Evolutionary conservation across 140 eudicot genomes (phyloP).

Genomic region (Senecio squalidus): DNA sequence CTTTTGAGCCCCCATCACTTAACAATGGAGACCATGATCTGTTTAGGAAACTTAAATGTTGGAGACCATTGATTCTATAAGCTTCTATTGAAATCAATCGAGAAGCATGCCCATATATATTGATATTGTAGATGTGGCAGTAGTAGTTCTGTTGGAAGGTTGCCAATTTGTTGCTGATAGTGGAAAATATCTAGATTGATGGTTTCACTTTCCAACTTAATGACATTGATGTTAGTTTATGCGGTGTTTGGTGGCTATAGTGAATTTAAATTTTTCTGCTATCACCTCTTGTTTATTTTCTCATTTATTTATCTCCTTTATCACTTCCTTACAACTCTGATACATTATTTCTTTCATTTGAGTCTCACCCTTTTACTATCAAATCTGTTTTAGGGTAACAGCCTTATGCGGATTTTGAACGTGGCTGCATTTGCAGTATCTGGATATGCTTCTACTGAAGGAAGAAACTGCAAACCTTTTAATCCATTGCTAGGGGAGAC

Average conservation of each 20-base stretch:
- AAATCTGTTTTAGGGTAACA: constrained; percentile 66
- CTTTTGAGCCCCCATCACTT: not conserved
- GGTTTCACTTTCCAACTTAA: not conserved
- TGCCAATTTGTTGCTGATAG: not conserved
- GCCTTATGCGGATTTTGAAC: constrained; percentile 96
- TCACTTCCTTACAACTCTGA: constrained; percentile 14
- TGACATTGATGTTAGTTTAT: not conserved
- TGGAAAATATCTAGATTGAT: no score
- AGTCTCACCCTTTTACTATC: constrained; percentile 23
- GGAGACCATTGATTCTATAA: not conserved
- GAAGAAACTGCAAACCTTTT: constrained; percentile 91
- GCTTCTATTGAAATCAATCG: not conserved
- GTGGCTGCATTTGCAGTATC: constrained; percentile 99
- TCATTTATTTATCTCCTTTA: not conserved
- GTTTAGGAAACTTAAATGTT: not conserved
- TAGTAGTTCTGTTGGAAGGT: no score
- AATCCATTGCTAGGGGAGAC: constrained; percentile 97
- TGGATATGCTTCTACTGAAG: constrained; percentile 95
- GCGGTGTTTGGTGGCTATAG: not conserved
- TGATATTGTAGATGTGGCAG: no score
- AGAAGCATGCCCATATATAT: not conserved
- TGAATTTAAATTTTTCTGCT: not conserved
- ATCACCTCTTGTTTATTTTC: not conserved
- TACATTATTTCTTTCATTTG: constrained; percentile 8
- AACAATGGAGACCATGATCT: not conserved